These are phyloP conservation scores for Globisporangium paddicum DNA, from an alignment of 352 stramenopile genomes.

Conservation along the genomic window DNA sequence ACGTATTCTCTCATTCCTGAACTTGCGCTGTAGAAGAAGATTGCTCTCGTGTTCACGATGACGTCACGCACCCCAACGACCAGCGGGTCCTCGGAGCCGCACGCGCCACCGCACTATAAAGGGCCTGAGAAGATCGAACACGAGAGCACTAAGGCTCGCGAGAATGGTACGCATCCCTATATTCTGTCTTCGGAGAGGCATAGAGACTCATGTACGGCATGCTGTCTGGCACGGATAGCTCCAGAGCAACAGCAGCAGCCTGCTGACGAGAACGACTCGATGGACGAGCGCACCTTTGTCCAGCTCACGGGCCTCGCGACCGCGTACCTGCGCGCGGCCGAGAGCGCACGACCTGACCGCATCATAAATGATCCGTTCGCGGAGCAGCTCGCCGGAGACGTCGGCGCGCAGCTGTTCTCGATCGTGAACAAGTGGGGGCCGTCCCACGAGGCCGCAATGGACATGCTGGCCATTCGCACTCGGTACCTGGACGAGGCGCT, in stretches of 20 bases:
- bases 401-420: background rate
- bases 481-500: constrained; percentile 20
- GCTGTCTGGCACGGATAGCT: background rate
- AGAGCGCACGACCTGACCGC: constrained; percentile 13
- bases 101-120: background rate
- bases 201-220: background rate
- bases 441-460: background rate
- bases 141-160: background rate
- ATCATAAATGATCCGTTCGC: constrained; percentile 20
- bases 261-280: background rate
- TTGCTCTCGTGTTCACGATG: no score
- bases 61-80: constrained; percentile 5
- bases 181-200: no score
- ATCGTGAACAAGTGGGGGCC: constrained; percentile 9
- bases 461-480: constrained; percentile 19
- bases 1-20: background rate
- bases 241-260: background rate
- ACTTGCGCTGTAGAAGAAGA: background rate
- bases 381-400: constrained; percentile 11
- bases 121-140: background rate
- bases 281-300: constrained; percentile 4
- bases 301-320: constrained; percentile 11
- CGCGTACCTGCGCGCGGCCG: constrained; percentile 17
- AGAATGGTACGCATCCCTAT: background rate
- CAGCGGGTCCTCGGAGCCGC: constrained; percentile 5